Conservation (phyloP, 345 rosid genomes). For the Pseudoturritis turrita region DNA sequence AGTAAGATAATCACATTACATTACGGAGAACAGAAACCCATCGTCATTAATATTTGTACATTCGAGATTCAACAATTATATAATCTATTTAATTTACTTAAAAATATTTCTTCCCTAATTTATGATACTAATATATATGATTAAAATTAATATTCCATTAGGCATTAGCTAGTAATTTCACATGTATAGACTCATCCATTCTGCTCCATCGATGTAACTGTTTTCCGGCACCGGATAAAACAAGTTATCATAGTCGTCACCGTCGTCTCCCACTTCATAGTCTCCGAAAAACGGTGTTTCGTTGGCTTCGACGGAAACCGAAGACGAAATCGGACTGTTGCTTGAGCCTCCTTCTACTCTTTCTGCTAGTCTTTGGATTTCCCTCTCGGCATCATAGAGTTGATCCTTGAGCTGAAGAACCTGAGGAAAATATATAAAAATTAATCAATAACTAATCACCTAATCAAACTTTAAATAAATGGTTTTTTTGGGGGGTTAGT, state of each 20-base stretch:
- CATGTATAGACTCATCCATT: constrained; percentile 51
- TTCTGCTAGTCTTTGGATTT: constrained; percentile 49
- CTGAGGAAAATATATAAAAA: constrained; percentile 25
- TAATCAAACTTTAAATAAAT: neutral
- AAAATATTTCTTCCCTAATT: constrained; percentile 2
- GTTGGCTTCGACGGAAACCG: constrained; percentile 37
- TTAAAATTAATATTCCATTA: neutral
- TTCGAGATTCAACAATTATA: neutral
- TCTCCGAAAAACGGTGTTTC: constrained; percentile 46
- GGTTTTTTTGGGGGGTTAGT: neutral
- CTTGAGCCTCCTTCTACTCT: constrained; percentile 40
- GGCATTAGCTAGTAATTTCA: constrained; percentile 12
- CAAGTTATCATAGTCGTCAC: constrained; percentile 30
- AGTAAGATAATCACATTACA: constrained; percentile 13
- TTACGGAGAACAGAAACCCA: neutral
- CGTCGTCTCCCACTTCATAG: constrained; percentile 39
- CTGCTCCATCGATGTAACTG: constrained; percentile 40
- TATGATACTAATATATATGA: neutral
- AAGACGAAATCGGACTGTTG: constrained; percentile 48
- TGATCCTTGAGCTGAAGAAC: constrained; percentile 57
- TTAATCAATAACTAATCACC: constrained; percentile 10
- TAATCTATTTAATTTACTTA: neutral
- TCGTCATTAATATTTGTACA: constrained; percentile 11
- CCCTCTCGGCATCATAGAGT: constrained; percentile 51
- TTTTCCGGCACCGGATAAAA: constrained; percentile 43